A percentile compares a stretch with the other conserved stretches of the same genome.
phyloP scores from a whole-genome alignment of 345 rosid genomes.

The Eucalyptus regnans region DNA sequence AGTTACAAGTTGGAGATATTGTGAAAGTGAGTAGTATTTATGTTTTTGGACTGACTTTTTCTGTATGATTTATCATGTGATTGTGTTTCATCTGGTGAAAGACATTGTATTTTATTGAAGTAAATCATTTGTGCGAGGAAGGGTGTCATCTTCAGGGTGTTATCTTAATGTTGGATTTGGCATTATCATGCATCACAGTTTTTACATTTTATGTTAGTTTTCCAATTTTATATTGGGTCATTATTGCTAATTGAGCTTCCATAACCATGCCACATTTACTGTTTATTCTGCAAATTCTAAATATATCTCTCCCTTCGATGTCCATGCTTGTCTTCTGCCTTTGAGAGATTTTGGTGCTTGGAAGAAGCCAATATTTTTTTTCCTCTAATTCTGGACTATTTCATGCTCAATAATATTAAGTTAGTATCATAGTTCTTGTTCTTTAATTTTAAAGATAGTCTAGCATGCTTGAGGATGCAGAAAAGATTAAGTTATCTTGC shows the following conservation, averaged over 20 bases:
- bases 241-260: background rate
- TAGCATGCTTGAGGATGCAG: background rate
- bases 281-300: background rate
- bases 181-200: background rate
- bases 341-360: background rate
- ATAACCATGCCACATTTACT: background rate
- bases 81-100: background rate
- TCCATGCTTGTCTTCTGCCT: background rate
- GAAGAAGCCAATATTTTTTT: background rate
- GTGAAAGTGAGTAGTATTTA: constrained; percentile 51
- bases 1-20: constrained; percentile 96
- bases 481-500: background rate
- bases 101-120: background rate
- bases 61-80: background rate
- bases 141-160: background rate
- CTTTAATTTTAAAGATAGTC: background rate
- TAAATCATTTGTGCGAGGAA: background rate
- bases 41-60: background rate
- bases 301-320: background rate
- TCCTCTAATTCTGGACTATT: background rate
- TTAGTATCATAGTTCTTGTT: background rate
- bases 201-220: background rate
- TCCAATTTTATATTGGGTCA: background rate
- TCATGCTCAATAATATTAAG: background rate
- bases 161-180: background rate